These are phyloP conservation scores for Coemansia sp. DNA, from an alignment of 192 early-diverging fungal species.

Conservation along the genomic window DNA sequence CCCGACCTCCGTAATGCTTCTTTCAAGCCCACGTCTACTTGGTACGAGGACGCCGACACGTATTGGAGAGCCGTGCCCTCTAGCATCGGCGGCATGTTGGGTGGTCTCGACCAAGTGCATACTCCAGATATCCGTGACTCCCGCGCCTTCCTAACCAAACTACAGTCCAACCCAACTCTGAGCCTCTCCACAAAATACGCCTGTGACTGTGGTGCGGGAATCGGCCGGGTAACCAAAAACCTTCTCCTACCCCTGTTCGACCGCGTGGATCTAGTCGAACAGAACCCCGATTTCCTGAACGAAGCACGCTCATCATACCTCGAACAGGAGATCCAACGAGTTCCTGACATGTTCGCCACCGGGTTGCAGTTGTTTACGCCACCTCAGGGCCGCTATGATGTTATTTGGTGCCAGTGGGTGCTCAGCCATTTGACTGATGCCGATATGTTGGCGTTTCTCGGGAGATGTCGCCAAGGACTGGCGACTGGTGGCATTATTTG, in stretches of 20 bases:
- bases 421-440: slow-evolving; percentile 91
- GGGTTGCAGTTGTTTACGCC: slow-evolving; percentile 87
- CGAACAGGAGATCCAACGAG: slow-evolving; percentile 60
- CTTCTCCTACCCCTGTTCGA: slow-evolving; percentile 81
- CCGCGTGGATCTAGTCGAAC: slow-evolving; percentile 90
- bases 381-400: slow-evolving; percentile 71
- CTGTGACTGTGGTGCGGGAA: slow-evolving; percentile 93
- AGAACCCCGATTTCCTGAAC: slow-evolving; percentile 75
- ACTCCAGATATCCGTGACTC: slow-evolving; percentile 74
- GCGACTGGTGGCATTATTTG: slow-evolving; percentile 74
- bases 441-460: slow-evolving; percentile 83
- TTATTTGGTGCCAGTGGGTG: slow-evolving; percentile 99
- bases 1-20: slow-evolving; percentile 11
- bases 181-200: slow-evolving; percentile 26
- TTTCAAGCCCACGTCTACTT: slow-evolving; percentile 51
- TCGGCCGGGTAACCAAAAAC: slow-evolving; percentile 89
- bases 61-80: slow-evolving; percentile 53
- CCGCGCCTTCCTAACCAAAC: slow-evolving; percentile 61
- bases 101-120: slow-evolving; percentile 79
- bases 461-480: slow-evolving; percentile 72
- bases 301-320: slow-evolving; percentile 68
- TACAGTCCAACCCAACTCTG: slow-evolving; percentile 8
- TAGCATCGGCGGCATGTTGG: slow-evolving; percentile 78
- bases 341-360: slow-evolving; percentile 67
- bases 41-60: slow-evolving; percentile 70